Conservation (phyloP, 2,329 filamentous ascomycete species). For the Rhexocercosporidium sp. region DNA sequence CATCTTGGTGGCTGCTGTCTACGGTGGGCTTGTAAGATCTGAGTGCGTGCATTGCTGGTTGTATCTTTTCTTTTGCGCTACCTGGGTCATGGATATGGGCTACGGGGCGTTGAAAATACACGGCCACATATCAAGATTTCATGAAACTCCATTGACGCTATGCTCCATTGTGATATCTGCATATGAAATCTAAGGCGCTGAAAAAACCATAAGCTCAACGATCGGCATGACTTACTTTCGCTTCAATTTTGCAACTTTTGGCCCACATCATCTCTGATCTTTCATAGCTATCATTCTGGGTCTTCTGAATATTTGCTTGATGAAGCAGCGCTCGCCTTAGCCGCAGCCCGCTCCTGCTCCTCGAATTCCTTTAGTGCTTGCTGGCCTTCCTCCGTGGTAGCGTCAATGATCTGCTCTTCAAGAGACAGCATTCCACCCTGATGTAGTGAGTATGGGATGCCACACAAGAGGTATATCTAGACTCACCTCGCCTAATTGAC, state of each 20-base stretch:
- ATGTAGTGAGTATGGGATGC: not conserved
- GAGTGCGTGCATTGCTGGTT: constrained; percentile 34
- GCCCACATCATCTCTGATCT: not conserved
- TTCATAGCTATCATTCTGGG: constrained; percentile 40
- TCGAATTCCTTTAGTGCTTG: constrained; percentile 79
- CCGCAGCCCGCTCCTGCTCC: constrained; percentile 51
- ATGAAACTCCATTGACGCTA: no score
- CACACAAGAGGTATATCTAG: not conserved
- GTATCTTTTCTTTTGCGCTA: constrained; percentile 34
- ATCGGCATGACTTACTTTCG: not conserved
- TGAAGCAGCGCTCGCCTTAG: constrained; percentile 23
- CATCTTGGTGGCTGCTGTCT: constrained; percentile 12
- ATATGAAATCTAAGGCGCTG: constrained; percentile 7
- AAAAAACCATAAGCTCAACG: constrained; percentile 5
- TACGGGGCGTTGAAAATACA: constrained; percentile 43
- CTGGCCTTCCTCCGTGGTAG: constrained; percentile 86
- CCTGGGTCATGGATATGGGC: constrained; percentile 35
- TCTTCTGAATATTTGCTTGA: constrained; percentile 42
- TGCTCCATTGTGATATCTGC: not conserved
- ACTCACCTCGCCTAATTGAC: constrained; percentile 73
- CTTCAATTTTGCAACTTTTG: not conserved
- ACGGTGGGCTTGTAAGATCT: constrained; percentile 38
- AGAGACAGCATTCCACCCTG: constrained; percentile 86
- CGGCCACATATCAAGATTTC: constrained; percentile 34
- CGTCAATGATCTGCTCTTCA: constrained; percentile 93